Base-by-base conservation (phyloP, 1,284 basidiomycete species). In the Trichosporon sp. region DNA sequence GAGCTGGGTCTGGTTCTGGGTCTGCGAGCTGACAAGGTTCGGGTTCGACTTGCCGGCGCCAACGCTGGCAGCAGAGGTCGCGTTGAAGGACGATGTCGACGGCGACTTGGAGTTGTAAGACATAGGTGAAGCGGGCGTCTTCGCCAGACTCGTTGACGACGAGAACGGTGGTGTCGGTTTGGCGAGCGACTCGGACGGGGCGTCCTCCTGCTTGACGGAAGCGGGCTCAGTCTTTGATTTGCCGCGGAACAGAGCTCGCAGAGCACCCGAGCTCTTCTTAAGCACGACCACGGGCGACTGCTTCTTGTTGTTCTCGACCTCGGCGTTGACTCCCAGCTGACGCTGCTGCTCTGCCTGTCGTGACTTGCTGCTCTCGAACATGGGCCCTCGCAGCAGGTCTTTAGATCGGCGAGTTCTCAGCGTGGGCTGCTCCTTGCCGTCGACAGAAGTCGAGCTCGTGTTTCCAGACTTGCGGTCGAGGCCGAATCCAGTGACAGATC, bases 171-270 rank as follows among this genome's bases (percentile, higher is more conserved):
- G 56, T 5, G 32, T 19, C 31, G 56, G 56, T 21, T 61, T 61
- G 26, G 56, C 56, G 31, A 61, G 26, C 31, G 26, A 51, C 31
- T 48, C 63, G 14, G 63, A 37, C 26, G 68, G 61, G 12, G 68
- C 16, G 31, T 61, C 56, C 31, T 61, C 31, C 12, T 19, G 56
- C n/a, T 21, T 43, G 37, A n/a, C 14, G 37, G 21, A 2, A 26
- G 32, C 59, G 26, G 67, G 14, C 37, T 61, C 19, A 21, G 61
- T 12, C 74, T 87, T 85, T 4, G 80, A 78, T 71, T 85, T 85
- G 51, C 81, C 78, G 37, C 84, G 81, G 76, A 85, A 84, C 59
- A 84, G 69, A 7, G 77, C 79, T 65, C 81, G 79, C 14, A 84
- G 68, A 1, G 81, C 83, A 11, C 81, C 82, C 2, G 82, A 81